Evolutionary conservation across 352 stramenopile genomes (phyloP).

Genomic region (Phytophthora pluvialis): DNA sequence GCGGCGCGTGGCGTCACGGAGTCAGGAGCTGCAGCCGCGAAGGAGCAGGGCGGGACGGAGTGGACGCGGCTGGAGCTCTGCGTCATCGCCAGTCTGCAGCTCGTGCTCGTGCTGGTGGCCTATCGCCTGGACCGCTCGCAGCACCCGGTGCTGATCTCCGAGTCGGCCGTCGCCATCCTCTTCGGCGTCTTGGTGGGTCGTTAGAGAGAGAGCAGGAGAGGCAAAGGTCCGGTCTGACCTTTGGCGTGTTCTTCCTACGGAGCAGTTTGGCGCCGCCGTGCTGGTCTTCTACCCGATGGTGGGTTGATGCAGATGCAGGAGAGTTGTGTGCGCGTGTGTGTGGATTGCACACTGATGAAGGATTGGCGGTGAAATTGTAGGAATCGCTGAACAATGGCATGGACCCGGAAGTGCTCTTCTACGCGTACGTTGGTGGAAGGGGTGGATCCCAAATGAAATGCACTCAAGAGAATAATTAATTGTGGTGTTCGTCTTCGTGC

Average conservation of each 20-base stretch:
- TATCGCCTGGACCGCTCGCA: conserved; percentile 80
- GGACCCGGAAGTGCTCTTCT: conserved; percentile 87
- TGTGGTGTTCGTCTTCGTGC: conserved; percentile 1
- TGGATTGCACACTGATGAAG: conserved; percentile 4
- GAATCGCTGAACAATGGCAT: conserved; percentile 84
- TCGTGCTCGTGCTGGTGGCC: conserved; percentile 80
- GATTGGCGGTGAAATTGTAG: conserved; percentile 31
- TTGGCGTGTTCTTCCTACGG: conserved; percentile 1
- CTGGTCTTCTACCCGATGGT: conserved; percentile 85
- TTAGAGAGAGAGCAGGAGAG: conserved; percentile 2
- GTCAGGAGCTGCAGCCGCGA: conserved; percentile 25
- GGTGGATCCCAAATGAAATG: neutral
- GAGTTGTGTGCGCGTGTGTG: neutral
- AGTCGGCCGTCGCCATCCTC: conserved; percentile 84
- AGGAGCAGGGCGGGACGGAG: conserved; percentile 42
- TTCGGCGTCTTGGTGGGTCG: conserved; percentile 82
- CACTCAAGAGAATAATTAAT: conserved; percentile 1
- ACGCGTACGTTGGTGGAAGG: conserved; percentile 50
- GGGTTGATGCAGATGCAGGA: neutral
- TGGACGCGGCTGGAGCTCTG: conserved; percentile 84
- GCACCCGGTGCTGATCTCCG: conserved; percentile 74
- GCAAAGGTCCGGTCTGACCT: conserved; percentile 15
- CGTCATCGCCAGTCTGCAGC: conserved; percentile 81
- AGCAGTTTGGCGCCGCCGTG: conserved; percentile 75
- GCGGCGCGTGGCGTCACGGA: conserved; percentile 32